Evolutionary conservation across 2,329 filamentous ascomycete species (phyloP).

Genomic region (Fonsecaea monophora): DNA sequence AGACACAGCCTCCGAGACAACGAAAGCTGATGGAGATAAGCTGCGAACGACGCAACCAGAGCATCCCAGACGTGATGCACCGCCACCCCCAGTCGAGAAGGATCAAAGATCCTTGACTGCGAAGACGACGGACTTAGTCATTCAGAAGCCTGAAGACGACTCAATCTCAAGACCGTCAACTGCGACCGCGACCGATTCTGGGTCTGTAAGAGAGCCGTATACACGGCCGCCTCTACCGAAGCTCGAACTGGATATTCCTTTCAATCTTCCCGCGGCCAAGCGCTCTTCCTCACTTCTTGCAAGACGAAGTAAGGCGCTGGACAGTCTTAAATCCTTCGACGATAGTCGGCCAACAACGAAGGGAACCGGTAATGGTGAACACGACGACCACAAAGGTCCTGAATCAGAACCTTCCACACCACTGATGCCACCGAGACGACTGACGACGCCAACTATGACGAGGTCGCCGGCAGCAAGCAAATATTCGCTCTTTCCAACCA

Average conservation of each 20-base stretch:
- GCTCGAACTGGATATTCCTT: slow-evolving; percentile 34
- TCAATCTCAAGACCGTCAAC: slow-evolving; percentile 28
- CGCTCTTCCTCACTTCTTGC: slow-evolving; percentile 37
- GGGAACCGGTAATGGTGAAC: background rate
- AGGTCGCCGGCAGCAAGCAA: slow-evolving; percentile 33
- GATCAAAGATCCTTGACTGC: background rate
- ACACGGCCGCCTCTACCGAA: slow-evolving; percentile 30
- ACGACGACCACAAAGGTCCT: slow-evolving; percentile 9
- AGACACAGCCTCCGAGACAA: slow-evolving; percentile 17
- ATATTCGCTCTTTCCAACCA: slow-evolving; percentile 39
- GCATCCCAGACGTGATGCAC: slow-evolving; percentile 12
- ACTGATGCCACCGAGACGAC: slow-evolving; percentile 27
- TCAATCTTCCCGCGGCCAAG: slow-evolving; percentile 29
- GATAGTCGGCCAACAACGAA: slow-evolving; percentile 28
- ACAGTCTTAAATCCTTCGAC: slow-evolving; percentile 31
- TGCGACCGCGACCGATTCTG: slow-evolving; percentile 27
- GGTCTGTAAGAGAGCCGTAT: slow-evolving; percentile 17
- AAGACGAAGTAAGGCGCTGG: slow-evolving; percentile 36
- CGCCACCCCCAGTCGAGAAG: slow-evolving; percentile 21
- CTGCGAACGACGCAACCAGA: slow-evolving; percentile 20
- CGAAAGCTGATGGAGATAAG: slow-evolving; percentile 20
- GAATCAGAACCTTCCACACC: slow-evolving; percentile 26
- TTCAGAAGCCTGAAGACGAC: slow-evolving; percentile 22
- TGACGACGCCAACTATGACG: slow-evolving; percentile 27
- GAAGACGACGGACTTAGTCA: slow-evolving; percentile 4